These are phyloP conservation scores for Phellopilus nigrolimitatus DNA, from an alignment of 1,284 basidiomycete genomes.

Conservation along the genomic window DNA sequence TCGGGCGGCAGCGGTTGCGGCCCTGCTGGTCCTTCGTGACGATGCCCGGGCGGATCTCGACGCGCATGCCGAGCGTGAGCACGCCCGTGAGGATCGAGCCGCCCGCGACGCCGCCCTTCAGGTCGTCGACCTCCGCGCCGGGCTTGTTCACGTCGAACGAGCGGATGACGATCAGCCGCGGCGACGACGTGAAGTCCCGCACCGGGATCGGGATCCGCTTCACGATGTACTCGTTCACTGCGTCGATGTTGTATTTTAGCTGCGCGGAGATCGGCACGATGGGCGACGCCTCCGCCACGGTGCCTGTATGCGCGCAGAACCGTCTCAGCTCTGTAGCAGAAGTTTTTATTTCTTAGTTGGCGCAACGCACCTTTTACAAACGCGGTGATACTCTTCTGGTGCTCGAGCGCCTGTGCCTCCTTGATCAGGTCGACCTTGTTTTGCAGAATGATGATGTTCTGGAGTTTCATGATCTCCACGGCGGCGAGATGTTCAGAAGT, in stretches of 20 bases:
- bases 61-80: conserved; percentile 86
- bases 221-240: conserved; percentile 99
- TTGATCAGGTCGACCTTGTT: conserved; percentile 97
- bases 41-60: conserved; percentile 96
- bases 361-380: conserved; percentile 78
- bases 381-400: conserved; percentile 87
- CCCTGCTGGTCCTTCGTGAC: conserved; percentile 94
- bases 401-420: conserved; percentile 86
- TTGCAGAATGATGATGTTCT: conserved; percentile 97
- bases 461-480: conserved; percentile 98
- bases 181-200: conserved; percentile 89
- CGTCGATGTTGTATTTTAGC: conserved; percentile 98
- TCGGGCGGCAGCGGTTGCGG: conserved; percentile 88
- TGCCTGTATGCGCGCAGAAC: conserved; percentile 56
- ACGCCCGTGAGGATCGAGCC: conserved; percentile 94
- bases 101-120: conserved; percentile 98
- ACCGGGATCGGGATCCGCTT: conserved; percentile 93
- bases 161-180: conserved; percentile 95
- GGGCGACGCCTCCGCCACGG: conserved; percentile 93
- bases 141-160: conserved; percentile 99
- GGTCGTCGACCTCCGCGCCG: conserved; percentile 92
- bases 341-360: background rate
- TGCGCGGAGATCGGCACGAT: conserved; percentile 99
- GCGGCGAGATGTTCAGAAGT: conserved; percentile 98
- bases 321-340: background rate